Percentiles rank a stretch among this genome's conserved stretches.
Evolutionary conservation across 345 rosid genomes (phyloP).

Genomic region (Pistacia integerrima): DNA sequence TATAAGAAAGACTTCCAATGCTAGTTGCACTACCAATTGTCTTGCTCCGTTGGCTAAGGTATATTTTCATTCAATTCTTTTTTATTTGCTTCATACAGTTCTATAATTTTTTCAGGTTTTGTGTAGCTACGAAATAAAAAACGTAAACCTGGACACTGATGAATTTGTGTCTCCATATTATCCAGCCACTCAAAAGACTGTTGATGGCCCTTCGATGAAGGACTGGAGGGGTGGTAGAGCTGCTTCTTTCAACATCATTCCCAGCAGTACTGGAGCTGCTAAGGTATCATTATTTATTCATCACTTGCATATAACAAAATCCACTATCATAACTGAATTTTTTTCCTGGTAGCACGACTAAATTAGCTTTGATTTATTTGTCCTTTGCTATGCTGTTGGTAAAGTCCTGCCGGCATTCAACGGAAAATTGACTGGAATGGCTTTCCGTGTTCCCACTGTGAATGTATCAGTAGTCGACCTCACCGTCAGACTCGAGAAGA

Average conservation of each 20-base stretch:
- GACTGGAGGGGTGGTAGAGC: conserved; percentile 97
- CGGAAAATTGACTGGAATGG: too few relatives aligned
- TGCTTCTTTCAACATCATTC: conserved; percentile 86
- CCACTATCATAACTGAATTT: too few relatives aligned
- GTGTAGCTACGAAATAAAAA: not conserved
- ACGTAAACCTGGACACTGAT: not conserved
- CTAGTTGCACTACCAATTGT: conserved; percentile 92
- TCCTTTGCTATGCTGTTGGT: not conserved
- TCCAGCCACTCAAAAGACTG: conserved; percentile 79
- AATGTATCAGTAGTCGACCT: too few relatives aligned
- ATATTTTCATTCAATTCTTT: not conserved
- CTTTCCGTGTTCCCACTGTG: too few relatives aligned
- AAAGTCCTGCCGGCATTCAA: too few relatives aligned
- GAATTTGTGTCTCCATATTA: not conserved
- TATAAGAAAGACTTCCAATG: conserved; percentile 81
- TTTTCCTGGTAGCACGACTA: too few relatives aligned
- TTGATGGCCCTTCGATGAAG: conserved; percentile 85
- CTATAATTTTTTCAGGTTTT: not conserved
- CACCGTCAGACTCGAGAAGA: too few relatives aligned
- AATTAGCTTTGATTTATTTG: not conserved
- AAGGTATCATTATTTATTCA: conserved; percentile 38
- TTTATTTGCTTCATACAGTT: not conserved
- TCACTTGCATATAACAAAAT: not conserved
- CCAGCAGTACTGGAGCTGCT: conserved; percentile 85
- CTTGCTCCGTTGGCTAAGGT: conserved; percentile 91